phyloP scores from a whole-genome alignment of 2,329 filamentous ascomycete species.

The Ceratocystis variospora region DNA sequence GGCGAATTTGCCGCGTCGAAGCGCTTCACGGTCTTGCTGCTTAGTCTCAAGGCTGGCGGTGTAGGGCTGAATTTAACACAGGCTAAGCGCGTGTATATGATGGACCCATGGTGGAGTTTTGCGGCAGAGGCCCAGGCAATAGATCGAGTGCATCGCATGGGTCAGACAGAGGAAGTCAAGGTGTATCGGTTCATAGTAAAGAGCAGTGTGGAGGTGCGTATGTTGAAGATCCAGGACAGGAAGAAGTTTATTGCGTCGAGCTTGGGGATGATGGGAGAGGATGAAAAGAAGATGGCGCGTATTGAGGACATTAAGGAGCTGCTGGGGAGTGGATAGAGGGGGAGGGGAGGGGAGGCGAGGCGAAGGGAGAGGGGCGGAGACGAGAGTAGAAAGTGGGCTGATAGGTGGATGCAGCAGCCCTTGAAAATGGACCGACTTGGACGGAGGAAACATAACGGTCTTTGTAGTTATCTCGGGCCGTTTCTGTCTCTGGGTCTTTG shows the following conservation, averaged over 20 bases:
- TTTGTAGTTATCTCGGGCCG: too few relatives aligned
- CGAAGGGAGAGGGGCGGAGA: background rate
- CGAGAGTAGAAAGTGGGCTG: background rate
- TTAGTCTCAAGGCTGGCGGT: constrained; percentile 78
- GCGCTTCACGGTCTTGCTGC: constrained; percentile 60
- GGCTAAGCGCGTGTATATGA: constrained; percentile 87
- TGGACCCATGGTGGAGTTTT: constrained; percentile 99
- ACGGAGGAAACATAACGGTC: too few relatives aligned
- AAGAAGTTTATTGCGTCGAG: constrained; percentile 97
- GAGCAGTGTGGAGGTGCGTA: constrained; percentile 85
- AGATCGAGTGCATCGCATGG: constrained; percentile 94
- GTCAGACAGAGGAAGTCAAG: constrained; percentile 71
- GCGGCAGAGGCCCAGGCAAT: constrained; percentile 95
- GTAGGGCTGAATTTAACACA: constrained; percentile 87
- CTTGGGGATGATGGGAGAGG: constrained; percentile 85
- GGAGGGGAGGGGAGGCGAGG: background rate
- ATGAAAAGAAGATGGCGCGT: constrained; percentile 77
- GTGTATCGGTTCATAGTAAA: constrained; percentile 82
- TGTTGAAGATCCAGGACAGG: constrained; percentile 82
- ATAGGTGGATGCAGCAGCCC: background rate
- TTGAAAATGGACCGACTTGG: too few relatives aligned
- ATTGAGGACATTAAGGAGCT: constrained; percentile 93
- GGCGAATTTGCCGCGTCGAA: constrained; percentile 47
- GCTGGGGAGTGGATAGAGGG: constrained; percentile 30
- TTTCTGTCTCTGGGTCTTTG: too few relatives aligned